Percentiles rank a stretch among this genome's conserved stretches.
Conservation (phyloP, 805 yeast genomes). For the Saturnispora ahearnii region DNA sequence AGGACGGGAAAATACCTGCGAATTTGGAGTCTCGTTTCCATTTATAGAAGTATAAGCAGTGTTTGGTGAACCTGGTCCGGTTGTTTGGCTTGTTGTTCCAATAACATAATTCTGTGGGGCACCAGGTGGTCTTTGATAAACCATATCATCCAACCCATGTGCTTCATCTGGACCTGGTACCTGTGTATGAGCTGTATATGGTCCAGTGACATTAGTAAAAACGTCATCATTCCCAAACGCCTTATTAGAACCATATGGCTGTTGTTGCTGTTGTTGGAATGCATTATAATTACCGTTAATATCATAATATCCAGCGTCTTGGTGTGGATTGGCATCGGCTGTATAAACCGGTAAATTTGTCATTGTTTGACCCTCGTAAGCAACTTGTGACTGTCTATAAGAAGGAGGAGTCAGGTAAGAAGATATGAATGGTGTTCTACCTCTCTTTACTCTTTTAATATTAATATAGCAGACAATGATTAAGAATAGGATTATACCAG, state of each 20-base stretch:
- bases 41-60: neutral
- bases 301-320: slow-evolving; percentile 74
- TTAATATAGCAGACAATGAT: slow-evolving; percentile 47
- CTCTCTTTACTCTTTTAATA: slow-evolving; percentile 38
- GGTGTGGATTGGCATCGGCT: slow-evolving; percentile 50
- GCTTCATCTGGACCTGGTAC: neutral
- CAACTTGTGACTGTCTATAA: slow-evolving; percentile 54
- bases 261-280: neutral
- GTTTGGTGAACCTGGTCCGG: neutral
- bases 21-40: neutral
- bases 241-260: neutral
- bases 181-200: neutral
- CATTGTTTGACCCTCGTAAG: slow-evolving; percentile 29
- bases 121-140: slow-evolving; percentile 4
- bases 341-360: slow-evolving; percentile 57
- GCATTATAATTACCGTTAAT: slow-evolving; percentile 42
- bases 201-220: too few species aligned
- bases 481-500: slow-evolving; percentile 38
- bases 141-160: neutral
- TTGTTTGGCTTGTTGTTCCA: neutral
- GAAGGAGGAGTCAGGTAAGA: slow-evolving; percentile 50
- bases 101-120: neutral
- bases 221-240: neutral
- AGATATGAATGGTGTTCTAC: slow-evolving; percentile 63
- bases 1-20: neutral